phyloP scores from a whole-genome alignment of 257 asterid genomes.

The Buddleja alternifolia region DNA sequence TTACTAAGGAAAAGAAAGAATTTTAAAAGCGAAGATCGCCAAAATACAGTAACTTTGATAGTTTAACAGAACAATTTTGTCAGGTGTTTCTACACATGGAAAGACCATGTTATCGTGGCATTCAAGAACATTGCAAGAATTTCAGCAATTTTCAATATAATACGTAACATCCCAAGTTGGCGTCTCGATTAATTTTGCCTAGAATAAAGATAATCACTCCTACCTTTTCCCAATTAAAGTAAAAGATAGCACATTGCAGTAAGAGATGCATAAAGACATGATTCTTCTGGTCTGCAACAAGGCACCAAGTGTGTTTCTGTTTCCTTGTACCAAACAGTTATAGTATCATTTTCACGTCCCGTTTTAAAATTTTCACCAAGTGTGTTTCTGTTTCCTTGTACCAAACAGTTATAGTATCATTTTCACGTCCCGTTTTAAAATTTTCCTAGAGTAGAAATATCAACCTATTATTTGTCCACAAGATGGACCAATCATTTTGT shows the following conservation, averaged over 20 bases:
- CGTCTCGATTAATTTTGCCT: background rate
- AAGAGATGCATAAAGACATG: background rate
- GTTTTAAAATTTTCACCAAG: background rate
- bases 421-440: background rate
- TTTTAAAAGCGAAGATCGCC: background rate
- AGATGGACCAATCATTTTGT: background rate
- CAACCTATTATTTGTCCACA: background rate
- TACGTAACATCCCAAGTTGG: background rate
- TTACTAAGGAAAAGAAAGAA: background rate
- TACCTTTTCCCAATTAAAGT: background rate
- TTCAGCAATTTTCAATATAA: slow-evolving; percentile 10
- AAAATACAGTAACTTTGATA: background rate
- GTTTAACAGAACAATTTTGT: background rate
- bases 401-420: slow-evolving; percentile 1
- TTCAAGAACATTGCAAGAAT: background rate
- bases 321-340: background rate
- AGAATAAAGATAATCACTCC: background rate
- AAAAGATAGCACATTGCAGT: background rate
- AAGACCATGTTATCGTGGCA: background rate
- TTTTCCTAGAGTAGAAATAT: background rate
- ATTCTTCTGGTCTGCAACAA: slow-evolving; percentile 13
- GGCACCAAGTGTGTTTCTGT: background rate
- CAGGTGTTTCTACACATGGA: background rate
- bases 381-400: background rate
- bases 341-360: background rate